Conservation (phyloP, 164 flowering plant genomes). For the Cinnamomum chago region DNA sequence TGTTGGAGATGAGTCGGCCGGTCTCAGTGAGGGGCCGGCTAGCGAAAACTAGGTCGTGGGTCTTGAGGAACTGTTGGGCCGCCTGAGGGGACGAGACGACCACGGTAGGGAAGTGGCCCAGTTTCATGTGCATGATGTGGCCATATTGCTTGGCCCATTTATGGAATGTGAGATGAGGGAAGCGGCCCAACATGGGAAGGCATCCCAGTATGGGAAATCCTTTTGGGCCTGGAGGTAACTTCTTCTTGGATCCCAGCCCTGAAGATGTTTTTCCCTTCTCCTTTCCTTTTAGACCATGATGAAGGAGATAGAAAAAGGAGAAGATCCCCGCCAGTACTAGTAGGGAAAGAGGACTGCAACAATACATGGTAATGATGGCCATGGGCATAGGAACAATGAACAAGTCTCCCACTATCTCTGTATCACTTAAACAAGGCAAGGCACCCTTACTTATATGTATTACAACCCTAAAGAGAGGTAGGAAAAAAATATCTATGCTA, state of each 20-base stretch:
- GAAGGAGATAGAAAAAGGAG: background rate
- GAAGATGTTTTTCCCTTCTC: background rate
- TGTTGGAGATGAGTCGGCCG: background rate
- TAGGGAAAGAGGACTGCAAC: constrained; percentile 2
- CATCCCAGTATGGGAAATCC: background rate
- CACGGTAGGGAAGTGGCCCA: constrained; percentile 11
- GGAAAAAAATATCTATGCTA: no score
- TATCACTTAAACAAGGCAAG: background rate
- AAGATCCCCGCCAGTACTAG: constrained; percentile 1
- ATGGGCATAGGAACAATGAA: no score
- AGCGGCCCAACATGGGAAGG: background rate
- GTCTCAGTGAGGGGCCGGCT: background rate
- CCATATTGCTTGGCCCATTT: constrained; percentile 11
- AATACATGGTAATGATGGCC: background rate
- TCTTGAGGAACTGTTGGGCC: constrained; percentile 18
- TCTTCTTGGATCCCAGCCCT: background rate
- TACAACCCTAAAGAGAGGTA: no score
- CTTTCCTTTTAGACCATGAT: background rate
- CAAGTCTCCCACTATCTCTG: background rate
- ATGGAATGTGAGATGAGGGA: constrained; percentile 7
- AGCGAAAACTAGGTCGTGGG: constrained; percentile 14
- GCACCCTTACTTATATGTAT: background rate
- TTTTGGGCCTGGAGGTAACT: background rate
- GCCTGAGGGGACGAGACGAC: constrained; percentile 15
- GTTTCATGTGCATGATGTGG: constrained; percentile 15